phyloP scores from a whole-genome alignment of 2,329 filamentous ascomycete species.

The Xylaria hypoxylon region DNA sequence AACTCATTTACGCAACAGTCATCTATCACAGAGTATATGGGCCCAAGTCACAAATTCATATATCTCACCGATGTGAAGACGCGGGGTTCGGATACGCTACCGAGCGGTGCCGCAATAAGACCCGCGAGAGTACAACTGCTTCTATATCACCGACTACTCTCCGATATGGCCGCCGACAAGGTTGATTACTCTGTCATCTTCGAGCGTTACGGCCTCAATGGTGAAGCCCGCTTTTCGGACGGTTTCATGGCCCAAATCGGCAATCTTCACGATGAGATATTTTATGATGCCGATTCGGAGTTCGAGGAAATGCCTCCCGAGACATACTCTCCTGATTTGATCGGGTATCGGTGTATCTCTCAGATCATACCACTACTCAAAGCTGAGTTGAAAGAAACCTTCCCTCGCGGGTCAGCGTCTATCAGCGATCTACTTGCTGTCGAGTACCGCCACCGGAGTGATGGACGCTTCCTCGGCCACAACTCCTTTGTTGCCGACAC shows the following conservation, averaged over 20 bases:
- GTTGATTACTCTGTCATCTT: constrained; percentile 78
- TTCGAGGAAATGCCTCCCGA: constrained; percentile 37
- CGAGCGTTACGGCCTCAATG: constrained; percentile 75
- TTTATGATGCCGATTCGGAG: constrained; percentile 60
- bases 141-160: constrained; percentile 88
- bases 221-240: constrained; percentile 77
- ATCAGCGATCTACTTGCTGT: constrained; percentile 65
- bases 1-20: constrained; percentile 52
- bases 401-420: constrained; percentile 61
- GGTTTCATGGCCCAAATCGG: constrained; percentile 81
- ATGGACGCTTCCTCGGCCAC: constrained; percentile 66
- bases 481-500: constrained; percentile 75
- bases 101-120: constrained; percentile 73
- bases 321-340: constrained; percentile 49
- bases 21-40: constrained; percentile 57
- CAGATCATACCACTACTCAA: constrained; percentile 61
- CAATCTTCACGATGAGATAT: constrained; percentile 73
- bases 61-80: constrained; percentile 95
- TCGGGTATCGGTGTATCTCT: constrained; percentile 62
- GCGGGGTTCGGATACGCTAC: constrained; percentile 71
- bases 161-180: constrained; percentile 75
- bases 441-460: constrained; percentile 64
- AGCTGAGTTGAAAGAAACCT: constrained; percentile 62
- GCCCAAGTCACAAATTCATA: constrained; percentile 52
- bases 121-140: constrained; percentile 89